Conservation (phyloP, 495 filamentous ascomycete genomes). For the Penicillium canescens region DNA sequence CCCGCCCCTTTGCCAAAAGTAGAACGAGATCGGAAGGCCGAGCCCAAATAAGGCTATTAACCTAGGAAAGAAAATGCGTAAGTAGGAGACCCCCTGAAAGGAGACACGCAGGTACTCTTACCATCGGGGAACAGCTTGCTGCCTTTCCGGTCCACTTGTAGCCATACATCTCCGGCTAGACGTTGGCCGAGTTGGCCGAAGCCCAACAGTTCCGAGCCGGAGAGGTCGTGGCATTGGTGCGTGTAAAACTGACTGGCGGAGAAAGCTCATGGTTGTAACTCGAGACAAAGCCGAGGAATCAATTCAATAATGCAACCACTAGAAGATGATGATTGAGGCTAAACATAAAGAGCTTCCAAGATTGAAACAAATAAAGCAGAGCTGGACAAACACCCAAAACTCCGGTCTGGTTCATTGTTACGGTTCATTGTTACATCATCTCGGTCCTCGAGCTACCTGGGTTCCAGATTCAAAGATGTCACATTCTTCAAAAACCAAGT, state of each 20-base stretch:
- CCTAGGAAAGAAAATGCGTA: background rate
- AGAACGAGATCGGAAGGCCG: background rate
- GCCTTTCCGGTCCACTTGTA: background rate
- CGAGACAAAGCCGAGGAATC: background rate
- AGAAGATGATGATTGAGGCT: background rate
- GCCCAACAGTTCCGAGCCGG: background rate
- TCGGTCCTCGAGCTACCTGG: no score
- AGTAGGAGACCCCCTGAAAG: background rate
- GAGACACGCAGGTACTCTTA: background rate
- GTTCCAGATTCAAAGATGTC: no score
- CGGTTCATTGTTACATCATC: slow-evolving; percentile 6
- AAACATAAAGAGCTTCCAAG: background rate
- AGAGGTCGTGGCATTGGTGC: background rate
- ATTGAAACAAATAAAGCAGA: background rate
- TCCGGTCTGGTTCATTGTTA: background rate
- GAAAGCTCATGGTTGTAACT: background rate
- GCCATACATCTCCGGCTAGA: background rate
- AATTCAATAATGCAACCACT: background rate
- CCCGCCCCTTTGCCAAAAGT: background rate
- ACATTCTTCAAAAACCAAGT: no score
- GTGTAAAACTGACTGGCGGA: background rate
- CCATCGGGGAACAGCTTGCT: background rate
- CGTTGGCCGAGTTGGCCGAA: background rate
- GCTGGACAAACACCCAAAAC: background rate
- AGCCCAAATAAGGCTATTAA: background rate